Evolutionary conservation across 257 asterid species (phyloP), one percentile per base, ranked within the genome.

Genomic region (Fraxinus americana): DNA sequence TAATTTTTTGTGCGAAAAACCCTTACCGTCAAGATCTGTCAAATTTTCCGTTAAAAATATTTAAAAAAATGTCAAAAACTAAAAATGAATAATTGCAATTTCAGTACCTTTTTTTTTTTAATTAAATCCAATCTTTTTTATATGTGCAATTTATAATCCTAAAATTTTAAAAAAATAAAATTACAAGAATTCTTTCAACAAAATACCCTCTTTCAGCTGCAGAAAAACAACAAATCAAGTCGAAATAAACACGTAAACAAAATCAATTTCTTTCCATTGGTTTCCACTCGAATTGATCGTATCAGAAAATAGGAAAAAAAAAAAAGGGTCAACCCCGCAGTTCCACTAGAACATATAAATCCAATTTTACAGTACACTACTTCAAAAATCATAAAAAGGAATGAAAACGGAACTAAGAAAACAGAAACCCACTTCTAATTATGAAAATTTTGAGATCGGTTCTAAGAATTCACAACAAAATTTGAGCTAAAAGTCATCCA

Each of bases 281-380:
- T 41, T 41, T 41, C 48, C 48, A 10, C 48, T 30, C 59, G 36
- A 41, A 68, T 29, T 48, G 29, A 72, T 76, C 74, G 36, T 57
- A 57, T 72, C 50, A 43, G 50, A 0, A 43, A 41, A 41, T 35
- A 9, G 2, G 4, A 27, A 75, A 13, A 74, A 9, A 0, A 21
- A 36, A 63, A 78, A 0, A n/a, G n/a, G n/a, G 68, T 73, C 82
- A 80, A 83, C 77, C 57, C 16, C 5, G 65, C 69, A 25, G 34
- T 23, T 6, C 69, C 16, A 63, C 7, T 29, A 29, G 25, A 71
- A 36, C 74, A 36, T 67, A 61, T 23, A 21, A 52, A 70, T 74
- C 59, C 54, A 29, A 4, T 63, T 48, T n/a, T n/a, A n/a, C 10
- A 29, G 41, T 59, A 48, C 32, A 50, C 48, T 29, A 67, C 38